phyloP scores from a whole-genome alignment of 2,329 filamentous ascomycete genomes.

The Talaromyces sp. region DNA sequence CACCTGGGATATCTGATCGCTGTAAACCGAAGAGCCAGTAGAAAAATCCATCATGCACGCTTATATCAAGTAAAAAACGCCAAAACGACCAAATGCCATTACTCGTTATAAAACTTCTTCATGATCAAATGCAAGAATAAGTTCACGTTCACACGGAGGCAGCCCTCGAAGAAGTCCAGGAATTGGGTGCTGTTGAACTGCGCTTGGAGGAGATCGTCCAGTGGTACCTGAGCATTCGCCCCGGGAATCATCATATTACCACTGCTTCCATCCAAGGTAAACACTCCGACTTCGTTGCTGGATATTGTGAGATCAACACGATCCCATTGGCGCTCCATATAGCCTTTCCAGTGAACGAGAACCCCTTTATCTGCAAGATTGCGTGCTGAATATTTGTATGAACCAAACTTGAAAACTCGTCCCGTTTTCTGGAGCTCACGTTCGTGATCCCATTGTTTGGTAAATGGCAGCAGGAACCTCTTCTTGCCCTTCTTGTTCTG shows the following conservation, averaged over 20 bases:
- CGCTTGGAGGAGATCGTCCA: slow-evolving; percentile 90
- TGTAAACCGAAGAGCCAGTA: slow-evolving; percentile 6
- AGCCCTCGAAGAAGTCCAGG: slow-evolving; percentile 87
- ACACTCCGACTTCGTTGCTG: slow-evolving; percentile 89
- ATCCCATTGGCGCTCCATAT: slow-evolving; percentile 77
- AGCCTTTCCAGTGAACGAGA: slow-evolving; percentile 83
- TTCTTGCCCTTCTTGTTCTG: slow-evolving; percentile 97
- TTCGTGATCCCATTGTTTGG: slow-evolving; percentile 98
- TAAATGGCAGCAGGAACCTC: slow-evolving; percentile 90
- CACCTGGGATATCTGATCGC: slow-evolving; percentile 8
- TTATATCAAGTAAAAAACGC: background rate
- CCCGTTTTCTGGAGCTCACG: slow-evolving; percentile 88
- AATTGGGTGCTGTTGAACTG: slow-evolving; percentile 97
- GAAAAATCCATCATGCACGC: background rate
- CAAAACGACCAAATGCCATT: slow-evolving; percentile 13
- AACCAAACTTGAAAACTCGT: slow-evolving; percentile 93
- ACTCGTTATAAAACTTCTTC: slow-evolving; percentile 86
- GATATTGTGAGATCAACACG: slow-evolving; percentile 91
- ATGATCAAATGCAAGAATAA: slow-evolving; percentile 93
- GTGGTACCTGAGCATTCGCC: slow-evolving; percentile 77
- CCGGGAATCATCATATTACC: slow-evolving; percentile 95
- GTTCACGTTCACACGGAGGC: slow-evolving; percentile 90
- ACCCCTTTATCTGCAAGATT: slow-evolving; percentile 90
- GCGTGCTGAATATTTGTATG: slow-evolving; percentile 92
- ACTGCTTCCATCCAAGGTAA: slow-evolving; percentile 83